Conservation (phyloP, 2,329 filamentous ascomycete species). For the Fusarium palustre region DNA sequence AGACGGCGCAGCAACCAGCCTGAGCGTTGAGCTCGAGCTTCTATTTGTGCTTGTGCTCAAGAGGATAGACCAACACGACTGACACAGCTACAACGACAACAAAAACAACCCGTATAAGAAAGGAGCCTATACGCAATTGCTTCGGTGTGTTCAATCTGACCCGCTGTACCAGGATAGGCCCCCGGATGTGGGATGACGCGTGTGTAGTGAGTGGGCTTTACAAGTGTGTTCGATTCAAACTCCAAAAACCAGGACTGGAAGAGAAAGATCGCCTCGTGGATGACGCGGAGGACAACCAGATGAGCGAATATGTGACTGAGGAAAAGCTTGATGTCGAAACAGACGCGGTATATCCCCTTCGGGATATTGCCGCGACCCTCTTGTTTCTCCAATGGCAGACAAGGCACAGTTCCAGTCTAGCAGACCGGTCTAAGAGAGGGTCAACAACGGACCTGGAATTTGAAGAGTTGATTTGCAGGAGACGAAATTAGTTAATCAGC, state of each 20-base stretch:
- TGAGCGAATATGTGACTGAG: constrained; percentile 33
- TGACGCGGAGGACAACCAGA: constrained; percentile 27
- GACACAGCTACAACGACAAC: constrained; percentile 12
- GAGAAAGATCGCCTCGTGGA: constrained; percentile 25
- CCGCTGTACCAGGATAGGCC: constrained; percentile 35
- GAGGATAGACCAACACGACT: constrained; percentile 9
- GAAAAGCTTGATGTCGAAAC: constrained; percentile 40
- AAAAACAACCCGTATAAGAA: constrained; percentile 12
- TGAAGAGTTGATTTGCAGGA: neutral
- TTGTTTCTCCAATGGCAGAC: constrained; percentile 37
- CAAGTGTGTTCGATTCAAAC: constrained; percentile 7
- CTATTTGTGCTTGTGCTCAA: constrained; percentile 4
- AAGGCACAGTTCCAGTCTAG: constrained; percentile 34
- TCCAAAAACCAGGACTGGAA: constrained; percentile 18
- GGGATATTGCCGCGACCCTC: constrained; percentile 36
- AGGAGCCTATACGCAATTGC: constrained; percentile 17
- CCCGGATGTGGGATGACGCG: constrained; percentile 28
- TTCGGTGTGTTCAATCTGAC: constrained; percentile 24
- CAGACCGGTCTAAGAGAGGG: constrained; percentile 9
- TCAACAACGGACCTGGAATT: constrained; percentile 19
- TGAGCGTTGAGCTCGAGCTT: constrained; percentile 32
- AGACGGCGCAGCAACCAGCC: constrained; percentile 42
- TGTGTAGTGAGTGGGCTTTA: constrained; percentile 26
- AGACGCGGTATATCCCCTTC: constrained; percentile 36
- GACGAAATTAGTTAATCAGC: neutral